Evolutionary conservation across 371 early-diverging fungal species (phyloP).

Genomic region (Catenaria anguillulae): DNA sequence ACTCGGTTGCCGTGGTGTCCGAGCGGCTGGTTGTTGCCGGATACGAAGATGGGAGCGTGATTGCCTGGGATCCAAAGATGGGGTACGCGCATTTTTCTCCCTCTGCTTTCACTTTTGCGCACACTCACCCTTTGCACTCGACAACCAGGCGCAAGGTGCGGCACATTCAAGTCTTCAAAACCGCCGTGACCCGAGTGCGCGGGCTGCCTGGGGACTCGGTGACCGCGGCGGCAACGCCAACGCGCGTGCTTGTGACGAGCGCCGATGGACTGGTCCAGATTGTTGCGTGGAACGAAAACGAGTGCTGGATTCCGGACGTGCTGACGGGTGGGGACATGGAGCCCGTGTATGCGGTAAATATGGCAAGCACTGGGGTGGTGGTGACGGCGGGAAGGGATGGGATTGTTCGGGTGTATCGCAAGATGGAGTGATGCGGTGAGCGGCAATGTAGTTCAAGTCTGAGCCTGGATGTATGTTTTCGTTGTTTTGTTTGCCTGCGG

Average conservation of each 20-base stretch:
- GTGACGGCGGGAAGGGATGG: slow-evolving; percentile 3
- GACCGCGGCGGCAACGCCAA: background rate
- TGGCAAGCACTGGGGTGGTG: slow-evolving; percentile 3
- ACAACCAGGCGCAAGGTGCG: background rate
- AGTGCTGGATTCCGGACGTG: background rate
- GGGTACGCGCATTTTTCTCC: background rate
- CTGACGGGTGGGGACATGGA: slow-evolving; percentile 5
- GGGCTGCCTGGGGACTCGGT: background rate
- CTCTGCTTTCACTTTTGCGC: background rate
- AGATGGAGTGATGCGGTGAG: no score
- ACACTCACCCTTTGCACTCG: background rate
- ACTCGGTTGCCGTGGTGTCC: background rate
- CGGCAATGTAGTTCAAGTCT: no score
- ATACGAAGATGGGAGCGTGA: slow-evolving; percentile 1
- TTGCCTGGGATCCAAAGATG: background rate
- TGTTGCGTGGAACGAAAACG: background rate
- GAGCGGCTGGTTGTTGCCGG: background rate
- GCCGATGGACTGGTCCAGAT: background rate
- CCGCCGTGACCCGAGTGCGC: background rate
- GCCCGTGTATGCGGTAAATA: background rate
- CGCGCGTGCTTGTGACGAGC: background rate
- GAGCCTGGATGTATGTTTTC: no score
- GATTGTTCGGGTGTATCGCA: background rate
- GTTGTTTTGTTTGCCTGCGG: no score
- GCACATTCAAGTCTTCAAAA: background rate